phyloP scores from a whole-genome alignment of 2,329 filamentous ascomycete species.

The Didymella pinodella region DNA sequence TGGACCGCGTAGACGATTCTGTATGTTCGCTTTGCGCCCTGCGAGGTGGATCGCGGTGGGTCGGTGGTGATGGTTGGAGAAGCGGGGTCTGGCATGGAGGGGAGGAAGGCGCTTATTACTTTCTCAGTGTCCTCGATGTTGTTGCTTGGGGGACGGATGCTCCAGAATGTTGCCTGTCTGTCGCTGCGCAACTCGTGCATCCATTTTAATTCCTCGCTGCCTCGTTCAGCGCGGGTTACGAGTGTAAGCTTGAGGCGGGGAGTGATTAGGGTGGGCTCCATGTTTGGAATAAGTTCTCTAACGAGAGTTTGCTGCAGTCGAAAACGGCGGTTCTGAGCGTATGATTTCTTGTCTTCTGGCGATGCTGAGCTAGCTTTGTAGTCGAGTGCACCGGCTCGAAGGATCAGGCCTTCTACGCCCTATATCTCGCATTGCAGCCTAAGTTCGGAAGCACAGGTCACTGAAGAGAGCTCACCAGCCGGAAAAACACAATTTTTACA shows the following conservation, averaged over 20 bases:
- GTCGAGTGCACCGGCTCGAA: neutral
- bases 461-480: too few species aligned
- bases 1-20: conserved; percentile 12
- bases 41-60: neutral
- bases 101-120: neutral
- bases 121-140: conserved; percentile 6
- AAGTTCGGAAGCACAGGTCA: too few species aligned
- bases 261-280: conserved; percentile 22
- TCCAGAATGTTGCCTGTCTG: conserved; percentile 15
- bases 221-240: conserved; percentile 37
- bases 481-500: too few species aligned
- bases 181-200: conserved; percentile 45
- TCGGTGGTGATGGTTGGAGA: neutral
- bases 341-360: neutral
- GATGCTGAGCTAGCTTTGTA: neutral
- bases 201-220: conserved; percentile 47
- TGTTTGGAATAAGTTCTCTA: neutral
- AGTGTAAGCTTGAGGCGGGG: conserved; percentile 44
- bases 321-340: neutral
- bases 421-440: neutral
- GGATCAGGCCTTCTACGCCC: neutral
- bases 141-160: conserved; percentile 1
- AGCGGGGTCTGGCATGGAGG: neutral
- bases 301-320: too few species aligned
- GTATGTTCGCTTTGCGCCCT: neutral